phyloP scores from a whole-genome alignment of 2,329 filamentous ascomycete species.

The Hymenoscyphus fructigenus region DNA sequence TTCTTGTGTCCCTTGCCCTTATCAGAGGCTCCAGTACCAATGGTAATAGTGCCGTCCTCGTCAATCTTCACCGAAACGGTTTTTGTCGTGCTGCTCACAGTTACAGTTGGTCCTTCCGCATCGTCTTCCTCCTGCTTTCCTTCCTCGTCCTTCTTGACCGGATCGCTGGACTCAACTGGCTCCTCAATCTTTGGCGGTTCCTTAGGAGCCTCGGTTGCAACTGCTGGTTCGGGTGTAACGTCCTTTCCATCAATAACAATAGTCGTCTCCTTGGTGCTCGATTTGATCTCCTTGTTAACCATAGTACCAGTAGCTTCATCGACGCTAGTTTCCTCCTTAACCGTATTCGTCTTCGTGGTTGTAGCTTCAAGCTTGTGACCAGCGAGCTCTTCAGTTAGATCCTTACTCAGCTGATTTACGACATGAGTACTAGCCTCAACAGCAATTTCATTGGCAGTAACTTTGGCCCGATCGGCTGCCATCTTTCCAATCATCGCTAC shows the following conservation, averaged over 20 bases:
- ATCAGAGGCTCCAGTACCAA: neutral
- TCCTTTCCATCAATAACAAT: constrained; percentile 3
- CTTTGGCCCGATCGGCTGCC: constrained; percentile 25
- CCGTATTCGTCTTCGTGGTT: constrained; percentile 7
- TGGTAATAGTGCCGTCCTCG: constrained; percentile 16
- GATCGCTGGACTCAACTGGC: neutral
- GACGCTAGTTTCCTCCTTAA: constrained; percentile 5
- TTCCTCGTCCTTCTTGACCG: neutral
- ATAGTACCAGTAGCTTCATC: constrained; percentile 9
- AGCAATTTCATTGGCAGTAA: constrained; percentile 24
- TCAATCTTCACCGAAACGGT: constrained; percentile 11
- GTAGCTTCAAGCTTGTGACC: constrained; percentile 18
- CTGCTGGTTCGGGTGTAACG: neutral
- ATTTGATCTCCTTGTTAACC: constrained; percentile 7
- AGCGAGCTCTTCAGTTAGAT: constrained; percentile 24
- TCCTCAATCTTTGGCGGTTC: constrained; percentile 2
- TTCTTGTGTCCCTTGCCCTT: neutral
- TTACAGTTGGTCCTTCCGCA: neutral
- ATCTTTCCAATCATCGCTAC: constrained; percentile 31
- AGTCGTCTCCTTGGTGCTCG: constrained; percentile 7
- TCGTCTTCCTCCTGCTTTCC: neutral
- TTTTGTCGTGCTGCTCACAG: constrained; percentile 6
- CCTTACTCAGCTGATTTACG: constrained; percentile 24
- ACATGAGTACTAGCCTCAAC: constrained; percentile 16
- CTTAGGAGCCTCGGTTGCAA: neutral